phyloP scores from a whole-genome alignment of 78 protist genomes.

The Monocercomonoides exilis region DNA sequence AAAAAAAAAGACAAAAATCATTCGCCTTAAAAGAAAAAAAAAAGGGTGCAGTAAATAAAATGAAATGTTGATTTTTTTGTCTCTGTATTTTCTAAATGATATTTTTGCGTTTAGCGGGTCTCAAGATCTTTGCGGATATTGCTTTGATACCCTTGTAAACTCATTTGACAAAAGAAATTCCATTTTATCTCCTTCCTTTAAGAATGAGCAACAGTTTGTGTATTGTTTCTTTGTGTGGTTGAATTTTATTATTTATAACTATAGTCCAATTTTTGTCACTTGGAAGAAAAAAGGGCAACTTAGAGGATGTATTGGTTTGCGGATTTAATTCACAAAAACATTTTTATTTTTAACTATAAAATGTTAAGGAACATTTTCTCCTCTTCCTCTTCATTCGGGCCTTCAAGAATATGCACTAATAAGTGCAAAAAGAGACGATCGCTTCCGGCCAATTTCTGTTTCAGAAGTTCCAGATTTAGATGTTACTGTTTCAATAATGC shows the following conservation, averaged over 20 bases:
- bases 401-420: slow-evolving; percentile 36
- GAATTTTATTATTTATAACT: neutral
- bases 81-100: no score
- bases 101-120: no score
- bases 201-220: neutral
- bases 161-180: neutral
- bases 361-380: slow-evolving; percentile 17
- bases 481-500: slow-evolving; percentile 38
- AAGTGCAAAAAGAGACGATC: slow-evolving; percentile 36
- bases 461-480: slow-evolving; percentile 29
- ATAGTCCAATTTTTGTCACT: slow-evolving; percentile 47
- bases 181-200: neutral
- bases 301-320: slow-evolving; percentile 53
- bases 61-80: no score
- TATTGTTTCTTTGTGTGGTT: no score
- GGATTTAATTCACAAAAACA: no score
- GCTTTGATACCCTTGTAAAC: neutral
- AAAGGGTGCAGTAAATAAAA: no score
- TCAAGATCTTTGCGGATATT: neutral
- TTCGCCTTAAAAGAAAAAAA: no score
- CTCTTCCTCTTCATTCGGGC: slow-evolving; percentile 25
- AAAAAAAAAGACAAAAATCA: no score
- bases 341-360: neutral
- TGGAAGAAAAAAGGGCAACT: slow-evolving; percentile 39
- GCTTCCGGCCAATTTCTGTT: slow-evolving; percentile 37